phyloP scores from a whole-genome alignment of 2,329 filamentous ascomycete species.

The Neofusicoccum laricinum region DNA sequence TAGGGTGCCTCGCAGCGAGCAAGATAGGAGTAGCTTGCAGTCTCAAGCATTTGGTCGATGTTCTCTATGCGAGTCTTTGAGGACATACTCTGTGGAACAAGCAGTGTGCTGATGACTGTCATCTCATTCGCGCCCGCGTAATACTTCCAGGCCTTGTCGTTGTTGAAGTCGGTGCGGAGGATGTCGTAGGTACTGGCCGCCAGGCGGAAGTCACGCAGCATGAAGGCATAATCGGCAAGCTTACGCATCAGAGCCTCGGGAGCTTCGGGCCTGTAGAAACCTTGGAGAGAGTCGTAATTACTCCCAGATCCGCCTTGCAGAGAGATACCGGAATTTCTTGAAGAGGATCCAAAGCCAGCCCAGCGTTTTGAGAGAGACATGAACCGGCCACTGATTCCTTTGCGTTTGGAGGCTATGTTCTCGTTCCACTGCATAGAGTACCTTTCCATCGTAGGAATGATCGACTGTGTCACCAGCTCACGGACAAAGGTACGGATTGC shows the following conservation, averaged over 20 bases:
- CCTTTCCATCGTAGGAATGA: constrained; percentile 95
- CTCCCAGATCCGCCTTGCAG: constrained; percentile 47
- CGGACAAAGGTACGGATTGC: constrained; percentile 86
- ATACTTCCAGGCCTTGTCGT: constrained; percentile 95
- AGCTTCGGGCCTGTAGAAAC: constrained; percentile 79
- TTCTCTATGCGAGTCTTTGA: constrained; percentile 77
- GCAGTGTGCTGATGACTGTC: constrained; percentile 78
- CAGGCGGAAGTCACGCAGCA: constrained; percentile 94
- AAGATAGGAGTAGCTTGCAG: constrained; percentile 87
- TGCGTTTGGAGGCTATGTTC: constrained; percentile 84
- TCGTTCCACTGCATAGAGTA: constrained; percentile 93
- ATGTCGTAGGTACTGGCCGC: constrained; percentile 91
- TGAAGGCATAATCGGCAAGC: constrained; percentile 91
- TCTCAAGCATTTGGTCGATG: constrained; percentile 83
- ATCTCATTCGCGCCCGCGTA: constrained; percentile 95
- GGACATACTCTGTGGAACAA: constrained; percentile 66
- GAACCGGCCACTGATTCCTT: constrained; percentile 88
- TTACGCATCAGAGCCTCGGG: constrained; percentile 91
- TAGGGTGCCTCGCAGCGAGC: constrained; percentile 78
- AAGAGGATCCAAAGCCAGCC: constrained; percentile 71
- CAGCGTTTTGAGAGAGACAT: constrained; percentile 91
- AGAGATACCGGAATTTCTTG: constrained; percentile 55
- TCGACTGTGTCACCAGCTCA: constrained; percentile 92
- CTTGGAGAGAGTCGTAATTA: constrained; percentile 75
- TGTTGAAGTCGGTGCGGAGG: constrained; percentile 80